phyloP scores from a whole-genome alignment of 257 asterid genomes.

The Gardenia jasminoides region DNA sequence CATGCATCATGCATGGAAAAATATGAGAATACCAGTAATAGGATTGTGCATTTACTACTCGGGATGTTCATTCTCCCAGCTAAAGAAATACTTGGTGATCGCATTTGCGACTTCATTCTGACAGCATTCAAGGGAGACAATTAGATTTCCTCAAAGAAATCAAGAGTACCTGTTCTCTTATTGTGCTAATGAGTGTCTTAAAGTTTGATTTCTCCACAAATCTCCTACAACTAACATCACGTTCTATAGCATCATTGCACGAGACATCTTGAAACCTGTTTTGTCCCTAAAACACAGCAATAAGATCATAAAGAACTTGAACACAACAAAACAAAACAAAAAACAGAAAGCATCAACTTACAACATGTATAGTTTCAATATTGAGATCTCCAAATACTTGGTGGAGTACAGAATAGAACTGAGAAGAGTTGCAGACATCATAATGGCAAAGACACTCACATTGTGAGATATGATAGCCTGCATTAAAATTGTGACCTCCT shows the following conservation, averaged over 20 bases:
- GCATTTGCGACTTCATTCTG: neutral
- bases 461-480: slow-evolving; percentile 46
- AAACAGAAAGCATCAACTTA: neutral
- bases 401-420: slow-evolving; percentile 2
- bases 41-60: too few relatives aligned
- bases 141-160: neutral
- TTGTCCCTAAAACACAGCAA: slow-evolving; percentile 36
- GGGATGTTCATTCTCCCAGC: neutral
- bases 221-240: slow-evolving; percentile 23
- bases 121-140: neutral
- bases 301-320: slow-evolving; percentile 8
- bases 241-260: slow-evolving; percentile 25
- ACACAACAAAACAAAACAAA: neutral
- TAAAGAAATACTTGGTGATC: neutral
- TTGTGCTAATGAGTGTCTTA: slow-evolving; percentile 49
- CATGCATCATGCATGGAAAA: neutral
- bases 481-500: slow-evolving; percentile 53
- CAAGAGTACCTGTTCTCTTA: slow-evolving; percentile 59
- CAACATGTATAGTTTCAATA: neutral
- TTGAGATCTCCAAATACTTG: slow-evolving; percentile 4
- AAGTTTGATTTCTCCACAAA: slow-evolving; percentile 45
- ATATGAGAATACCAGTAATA: neutral
- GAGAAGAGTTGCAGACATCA: neutral
- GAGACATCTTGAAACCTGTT: slow-evolving; percentile 32
- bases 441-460: slow-evolving; percentile 39